Conservation (phyloP, 1,139 yeast species). For the Casaregolazyma suthepensis region DNA sequence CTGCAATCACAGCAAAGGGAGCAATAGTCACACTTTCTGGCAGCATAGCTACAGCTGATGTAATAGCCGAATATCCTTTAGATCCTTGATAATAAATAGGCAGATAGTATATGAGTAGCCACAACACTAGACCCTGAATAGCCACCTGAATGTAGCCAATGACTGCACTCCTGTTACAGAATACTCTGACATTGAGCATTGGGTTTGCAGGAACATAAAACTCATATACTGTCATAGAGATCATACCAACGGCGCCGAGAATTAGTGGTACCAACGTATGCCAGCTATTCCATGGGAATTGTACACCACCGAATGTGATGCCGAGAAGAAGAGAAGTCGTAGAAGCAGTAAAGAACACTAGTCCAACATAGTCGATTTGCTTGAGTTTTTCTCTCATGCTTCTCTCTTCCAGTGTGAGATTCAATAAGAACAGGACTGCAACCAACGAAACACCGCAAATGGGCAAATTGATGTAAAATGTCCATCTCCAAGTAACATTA, state of each 20-base stretch:
- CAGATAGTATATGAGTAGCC: slow-evolving; percentile 38
- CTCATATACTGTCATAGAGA: slow-evolving; percentile 44
- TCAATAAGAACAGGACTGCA: slow-evolving; percentile 44
- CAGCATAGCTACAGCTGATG: slow-evolving; percentile 52
- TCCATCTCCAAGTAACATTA: slow-evolving; percentile 70
- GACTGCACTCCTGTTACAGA: slow-evolving; percentile 33
- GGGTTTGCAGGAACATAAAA: slow-evolving; percentile 43
- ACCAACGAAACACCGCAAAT: slow-evolving; percentile 53
- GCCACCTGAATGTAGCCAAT: slow-evolving; percentile 35
- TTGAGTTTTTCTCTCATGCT: slow-evolving; percentile 38
- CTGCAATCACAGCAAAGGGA: slow-evolving; percentile 42
- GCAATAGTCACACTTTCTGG: slow-evolving; percentile 52
- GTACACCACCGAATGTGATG: slow-evolving; percentile 46
- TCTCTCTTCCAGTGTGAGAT: slow-evolving; percentile 45
- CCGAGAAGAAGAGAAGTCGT: slow-evolving; percentile 44
- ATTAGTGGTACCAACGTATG: slow-evolving; percentile 50
- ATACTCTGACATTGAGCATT: slow-evolving; percentile 38
- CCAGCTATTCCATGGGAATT: slow-evolving; percentile 47
- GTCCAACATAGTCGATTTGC: slow-evolving; percentile 46
- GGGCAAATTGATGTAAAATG: slow-evolving; percentile 67
- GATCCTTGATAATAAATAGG: slow-evolving; percentile 55
- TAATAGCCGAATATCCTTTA: slow-evolving; percentile 43
- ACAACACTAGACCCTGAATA: slow-evolving; percentile 37
- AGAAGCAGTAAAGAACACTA: slow-evolving; percentile 38
- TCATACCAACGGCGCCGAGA: slow-evolving; percentile 43